Evolutionary conservation across 345 rosid species (phyloP), one percentile per base, ranked within the genome.

Genomic region (Pelargonium nanum): DNA sequence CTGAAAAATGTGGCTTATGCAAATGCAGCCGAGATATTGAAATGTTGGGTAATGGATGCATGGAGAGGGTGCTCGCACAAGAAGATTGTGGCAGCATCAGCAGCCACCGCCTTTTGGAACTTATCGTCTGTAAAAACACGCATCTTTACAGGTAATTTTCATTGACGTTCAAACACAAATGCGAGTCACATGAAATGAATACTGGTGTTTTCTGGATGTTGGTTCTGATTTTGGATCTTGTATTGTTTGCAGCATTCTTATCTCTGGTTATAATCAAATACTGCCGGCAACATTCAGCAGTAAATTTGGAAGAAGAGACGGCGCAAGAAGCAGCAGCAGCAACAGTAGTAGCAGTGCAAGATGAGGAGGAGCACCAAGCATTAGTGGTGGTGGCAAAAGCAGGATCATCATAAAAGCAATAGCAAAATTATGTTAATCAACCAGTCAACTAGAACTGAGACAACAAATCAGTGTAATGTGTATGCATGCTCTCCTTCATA

Each of bases 61-160:
- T 89, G 96, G 97, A 80, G 76, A 67, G 70, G 72, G 53, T 89
- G 96, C 75, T 80, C 97, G 70, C 97, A 81, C 76, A 89, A 89
- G 79, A 93, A 93, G 80, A 50, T 93, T 24, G 83, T 89, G 1
- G 86, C 88, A 61, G 88, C 88, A 63, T 87, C 94, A 22, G 85
- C 84, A 9, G 68, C 69, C 63, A 83, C 86, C 59, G 91, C 86
- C 24, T 93, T 89, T 65, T 93, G 99, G 99, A 87, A 87, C 69
- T 70, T 93, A n/a, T 81, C 97, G n/a, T 67, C 83, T 24, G 56
- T 84, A 63, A 93, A 78, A 77, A 84, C 91, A 55, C 90, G 99
- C n/a, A 74, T 87, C 58, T 79, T 93, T 45, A 62, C 91, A 26
- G 87, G 97, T 87, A 72, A 61, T 30, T 26, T 30, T 9, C 24